Conservation (phyloP, 768 basidiomycete genomes). For the Infundibulicybe gibba region DNA sequence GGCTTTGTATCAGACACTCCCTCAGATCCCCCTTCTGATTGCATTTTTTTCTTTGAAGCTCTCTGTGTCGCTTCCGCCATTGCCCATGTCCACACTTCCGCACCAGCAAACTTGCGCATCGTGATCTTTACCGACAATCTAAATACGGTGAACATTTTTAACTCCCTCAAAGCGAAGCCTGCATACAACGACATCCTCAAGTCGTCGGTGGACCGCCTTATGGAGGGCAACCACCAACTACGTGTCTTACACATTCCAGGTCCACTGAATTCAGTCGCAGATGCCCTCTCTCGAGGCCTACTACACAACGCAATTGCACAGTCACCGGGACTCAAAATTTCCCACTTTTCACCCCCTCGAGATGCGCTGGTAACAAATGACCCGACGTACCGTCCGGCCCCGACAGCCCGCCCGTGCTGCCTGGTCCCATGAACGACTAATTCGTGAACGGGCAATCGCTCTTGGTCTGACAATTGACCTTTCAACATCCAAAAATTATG, state of each 20-base stretch:
- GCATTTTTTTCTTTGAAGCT: constrained; percentile 18
- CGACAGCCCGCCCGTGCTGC: constrained; percentile 21
- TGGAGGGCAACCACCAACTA: too few species aligned
- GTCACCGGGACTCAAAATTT: too few species aligned
- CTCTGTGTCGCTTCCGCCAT: constrained; percentile 1
- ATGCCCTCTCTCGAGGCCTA: constrained; percentile 8
- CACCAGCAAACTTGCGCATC: neutral
- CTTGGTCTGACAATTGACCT: constrained; percentile 24
- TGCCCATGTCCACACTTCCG: neutral
- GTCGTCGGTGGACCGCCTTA: too few species aligned
- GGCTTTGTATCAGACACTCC: constrained; percentile 18
- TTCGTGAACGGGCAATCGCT: constrained; percentile 24
- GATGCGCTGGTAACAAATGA: constrained; percentile 7
- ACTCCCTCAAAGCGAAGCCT: too few species aligned
- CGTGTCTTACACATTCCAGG: constrained; percentile 22
- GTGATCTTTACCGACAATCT: too few species aligned
- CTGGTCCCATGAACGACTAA: constrained; percentile 24
- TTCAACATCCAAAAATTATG: constrained; percentile 7
- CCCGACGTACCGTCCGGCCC: neutral
- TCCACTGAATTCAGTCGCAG: constrained; percentile 21
- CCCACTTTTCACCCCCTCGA: constrained; percentile 10
- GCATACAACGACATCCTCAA: too few species aligned
- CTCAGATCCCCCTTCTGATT: too few species aligned
- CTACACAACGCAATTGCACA: too few species aligned
- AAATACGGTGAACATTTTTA: constrained; percentile 11